These are phyloP conservation scores for Diacronema lutheri DNA, from an alignment of 78 protist genomes.

Conservation along the genomic window DNA sequence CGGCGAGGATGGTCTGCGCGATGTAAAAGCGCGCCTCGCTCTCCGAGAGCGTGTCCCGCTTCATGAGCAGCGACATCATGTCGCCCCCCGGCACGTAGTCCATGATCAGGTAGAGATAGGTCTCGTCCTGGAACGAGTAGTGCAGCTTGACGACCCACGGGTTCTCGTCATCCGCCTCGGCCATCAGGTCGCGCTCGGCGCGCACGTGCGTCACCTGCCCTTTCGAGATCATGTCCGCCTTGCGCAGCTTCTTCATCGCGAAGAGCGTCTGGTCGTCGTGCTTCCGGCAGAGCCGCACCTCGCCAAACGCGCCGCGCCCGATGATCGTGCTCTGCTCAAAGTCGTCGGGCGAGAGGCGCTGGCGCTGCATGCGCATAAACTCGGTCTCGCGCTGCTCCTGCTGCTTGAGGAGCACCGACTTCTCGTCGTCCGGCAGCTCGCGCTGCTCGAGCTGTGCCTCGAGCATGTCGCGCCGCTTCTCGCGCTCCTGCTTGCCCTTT, in stretches of 20 bases:
- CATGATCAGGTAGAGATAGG: constrained; percentile 49
- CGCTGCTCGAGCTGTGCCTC: neutral
- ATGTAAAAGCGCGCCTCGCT: constrained; percentile 37
- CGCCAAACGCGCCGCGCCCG: constrained; percentile 62
- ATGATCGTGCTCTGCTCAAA: constrained; percentile 22
- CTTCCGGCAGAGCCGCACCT: constrained; percentile 30
- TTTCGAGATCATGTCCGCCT: constrained; percentile 52
- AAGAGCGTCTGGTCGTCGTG: neutral
- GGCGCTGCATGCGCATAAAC: neutral
- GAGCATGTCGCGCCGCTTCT: too few species aligned
- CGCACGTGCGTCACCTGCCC: constrained; percentile 55
- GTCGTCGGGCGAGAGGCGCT: constrained; percentile 7
- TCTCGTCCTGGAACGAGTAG: constrained; percentile 45
- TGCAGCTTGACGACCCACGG: constrained; percentile 44
- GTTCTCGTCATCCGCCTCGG: constrained; percentile 15
- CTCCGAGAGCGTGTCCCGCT: constrained; percentile 26
- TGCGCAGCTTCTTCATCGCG: constrained; percentile 60
- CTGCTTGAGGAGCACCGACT: neutral
- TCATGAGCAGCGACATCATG: constrained; percentile 42
- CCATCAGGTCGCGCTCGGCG: constrained; percentile 65
- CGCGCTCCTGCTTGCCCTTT: too few species aligned
- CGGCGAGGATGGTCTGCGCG: constrained; percentile 15
- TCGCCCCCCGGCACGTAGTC: constrained; percentile 53
- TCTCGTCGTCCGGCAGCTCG: neutral
- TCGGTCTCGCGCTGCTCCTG: neutral